Percentiles rank a stretch among this genome's conserved stretches.
phyloP scores from a whole-genome alignment of 345 rosid genomes.

The Moricandia arvensis region DNA sequence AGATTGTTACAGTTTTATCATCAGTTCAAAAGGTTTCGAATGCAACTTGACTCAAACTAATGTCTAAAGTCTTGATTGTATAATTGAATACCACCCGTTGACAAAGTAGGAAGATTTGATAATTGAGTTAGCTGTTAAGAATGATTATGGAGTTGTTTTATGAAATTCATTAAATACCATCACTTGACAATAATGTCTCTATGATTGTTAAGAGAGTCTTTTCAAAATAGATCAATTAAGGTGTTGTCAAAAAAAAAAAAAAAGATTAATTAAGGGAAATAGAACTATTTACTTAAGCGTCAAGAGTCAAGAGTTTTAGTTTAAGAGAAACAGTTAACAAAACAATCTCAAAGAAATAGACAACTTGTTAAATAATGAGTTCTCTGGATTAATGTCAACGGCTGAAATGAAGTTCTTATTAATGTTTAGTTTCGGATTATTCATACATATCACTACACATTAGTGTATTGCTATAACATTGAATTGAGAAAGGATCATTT shows the following conservation, averaged over 20 bases:
- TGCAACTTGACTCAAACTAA: conserved; percentile 9
- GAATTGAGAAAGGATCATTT: background rate
- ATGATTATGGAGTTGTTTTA: background rate
- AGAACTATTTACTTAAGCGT: background rate
- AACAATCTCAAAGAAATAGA: background rate
- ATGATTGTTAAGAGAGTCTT: background rate
- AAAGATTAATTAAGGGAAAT: background rate
- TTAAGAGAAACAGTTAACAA: background rate
- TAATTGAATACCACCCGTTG: background rate
- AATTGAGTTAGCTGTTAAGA: background rate
- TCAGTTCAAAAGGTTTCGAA: conserved; percentile 53
- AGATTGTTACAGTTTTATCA: conserved; percentile 42
- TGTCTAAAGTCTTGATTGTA: background rate
- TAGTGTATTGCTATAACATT: background rate
- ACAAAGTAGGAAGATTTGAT: background rate
- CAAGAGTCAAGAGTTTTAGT: background rate
- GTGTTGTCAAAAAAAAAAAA: no score
- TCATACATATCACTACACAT: background rate
- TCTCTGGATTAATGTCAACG: background rate
- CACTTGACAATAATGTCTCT: background rate
- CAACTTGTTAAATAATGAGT: conserved; percentile 5
- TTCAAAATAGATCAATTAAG: no score
- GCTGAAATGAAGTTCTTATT: background rate
- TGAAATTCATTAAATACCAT: background rate
- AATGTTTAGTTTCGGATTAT: background rate